These are phyloP conservation scores for Aspergillus cristatus DNA, from an alignment of 495 filamentous ascomycete genomes.

Conservation along the genomic window DNA sequence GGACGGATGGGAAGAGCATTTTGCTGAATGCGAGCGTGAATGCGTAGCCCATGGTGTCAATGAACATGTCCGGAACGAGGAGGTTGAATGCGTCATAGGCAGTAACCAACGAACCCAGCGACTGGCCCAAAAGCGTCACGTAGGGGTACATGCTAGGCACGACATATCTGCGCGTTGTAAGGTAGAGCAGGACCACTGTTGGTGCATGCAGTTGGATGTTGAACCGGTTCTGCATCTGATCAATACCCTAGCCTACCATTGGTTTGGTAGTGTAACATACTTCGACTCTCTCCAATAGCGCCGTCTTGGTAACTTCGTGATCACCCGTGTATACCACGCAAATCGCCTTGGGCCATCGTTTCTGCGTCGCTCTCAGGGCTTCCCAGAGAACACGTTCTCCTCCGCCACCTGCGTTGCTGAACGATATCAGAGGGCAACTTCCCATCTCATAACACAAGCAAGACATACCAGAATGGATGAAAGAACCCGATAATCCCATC, in stretches of 20 bases:
- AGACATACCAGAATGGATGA: constrained; percentile 89
- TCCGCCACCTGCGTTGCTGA: constrained; percentile 87
- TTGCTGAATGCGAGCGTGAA: constrained; percentile 79
- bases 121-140: constrained; percentile 92
- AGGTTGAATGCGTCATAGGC: constrained; percentile 91
- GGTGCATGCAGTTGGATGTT: constrained; percentile 84
- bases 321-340: constrained; percentile 94
- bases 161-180: constrained; percentile 78
- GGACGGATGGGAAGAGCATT: constrained; percentile 68
- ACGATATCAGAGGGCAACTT: too few relatives aligned
- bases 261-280: constrained; percentile 25
- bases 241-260: not conserved
- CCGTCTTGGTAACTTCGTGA: constrained; percentile 69
- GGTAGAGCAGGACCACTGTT: constrained; percentile 78
- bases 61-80: constrained; percentile 83
- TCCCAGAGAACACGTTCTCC: constrained; percentile 97
- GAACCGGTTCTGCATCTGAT: constrained; percentile 59
- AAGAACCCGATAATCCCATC: constrained; percentile 88
- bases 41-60: constrained; percentile 98
- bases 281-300: constrained; percentile 69
- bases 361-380: constrained; percentile 84
- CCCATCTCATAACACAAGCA: too few relatives aligned
- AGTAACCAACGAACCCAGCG: constrained; percentile 73
- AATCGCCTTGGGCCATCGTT: constrained; percentile 77
- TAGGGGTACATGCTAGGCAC: constrained; percentile 76